phyloP scores from a whole-genome alignment of 169 alveolate species.

The Ichthyophthirius multifiliis region DNA sequence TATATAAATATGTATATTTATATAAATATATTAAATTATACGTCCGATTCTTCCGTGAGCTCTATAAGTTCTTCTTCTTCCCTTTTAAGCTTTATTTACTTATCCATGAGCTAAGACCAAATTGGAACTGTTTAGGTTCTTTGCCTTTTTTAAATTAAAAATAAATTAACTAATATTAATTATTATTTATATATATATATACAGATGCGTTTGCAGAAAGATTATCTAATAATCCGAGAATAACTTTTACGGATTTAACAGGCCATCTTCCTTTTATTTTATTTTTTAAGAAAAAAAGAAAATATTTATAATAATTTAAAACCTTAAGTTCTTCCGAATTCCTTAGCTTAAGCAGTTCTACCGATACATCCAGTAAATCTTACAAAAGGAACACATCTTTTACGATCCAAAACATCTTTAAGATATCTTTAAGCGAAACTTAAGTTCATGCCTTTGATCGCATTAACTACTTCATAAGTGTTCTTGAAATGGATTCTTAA shows the following conservation, averaged over 20 bases:
- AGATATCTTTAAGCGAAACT: conserved; percentile 92
- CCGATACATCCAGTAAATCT: conserved; percentile 96
- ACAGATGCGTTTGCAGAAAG: conserved; percentile 96
- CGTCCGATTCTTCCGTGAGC: conserved; percentile 98
- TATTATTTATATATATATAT: too few species aligned
- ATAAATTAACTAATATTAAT: too few species aligned
- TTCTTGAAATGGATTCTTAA: conserved; percentile 95
- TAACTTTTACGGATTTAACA: conserved; percentile 92
- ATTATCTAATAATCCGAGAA: conserved; percentile 91
- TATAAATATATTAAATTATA: conserved; percentile 2
- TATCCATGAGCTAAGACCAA: conserved; percentile 89
- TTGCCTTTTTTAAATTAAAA: conserved; percentile 59
- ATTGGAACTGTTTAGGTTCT: conserved; percentile 92
- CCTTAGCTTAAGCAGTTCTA: conserved; percentile 97
- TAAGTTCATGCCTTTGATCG: conserved; percentile 94
- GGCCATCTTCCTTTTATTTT: conserved; percentile 99
- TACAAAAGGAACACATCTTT: conserved; percentile 96
- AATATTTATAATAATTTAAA: too few species aligned
- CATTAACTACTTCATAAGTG: conserved; percentile 95
- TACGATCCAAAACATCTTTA: conserved; percentile 95
- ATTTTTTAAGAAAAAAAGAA: too few species aligned
- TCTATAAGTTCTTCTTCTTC: conserved; percentile 98
- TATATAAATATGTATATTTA: too few species aligned
- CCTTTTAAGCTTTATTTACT: conserved; percentile 95
- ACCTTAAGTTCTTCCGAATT: conserved; percentile 92